Conservation (phyloP, 1,284 basidiomycete species). For the Takashimella tepidaria region DNA sequence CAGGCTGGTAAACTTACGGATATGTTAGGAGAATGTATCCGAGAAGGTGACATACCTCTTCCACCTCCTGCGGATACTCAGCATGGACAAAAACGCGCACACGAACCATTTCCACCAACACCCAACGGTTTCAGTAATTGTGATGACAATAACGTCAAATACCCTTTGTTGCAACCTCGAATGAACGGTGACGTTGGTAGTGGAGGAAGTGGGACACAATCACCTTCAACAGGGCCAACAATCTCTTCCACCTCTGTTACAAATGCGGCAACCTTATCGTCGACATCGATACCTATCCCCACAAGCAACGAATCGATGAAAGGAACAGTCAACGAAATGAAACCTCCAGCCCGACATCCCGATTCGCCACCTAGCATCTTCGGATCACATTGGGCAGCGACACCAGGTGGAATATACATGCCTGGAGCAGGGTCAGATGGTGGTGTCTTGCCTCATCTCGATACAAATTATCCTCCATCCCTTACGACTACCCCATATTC, state of each 20-base stretch:
- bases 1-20: constrained; percentile 44
- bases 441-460: not conserved
- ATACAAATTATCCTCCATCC: not conserved
- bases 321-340: too few relatives aligned
- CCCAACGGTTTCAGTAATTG: not conserved
- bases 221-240: not conserved
- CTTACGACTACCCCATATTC: not conserved
- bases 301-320: too few relatives aligned
- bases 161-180: not conserved
- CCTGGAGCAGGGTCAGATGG: not conserved
- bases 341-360: not conserved
- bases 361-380: not conserved
- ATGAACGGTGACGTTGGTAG: too few relatives aligned
- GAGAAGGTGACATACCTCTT: not conserved
- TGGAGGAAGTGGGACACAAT: not conserved
- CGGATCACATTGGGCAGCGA: not conserved
- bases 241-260: not conserved
- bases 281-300: too few relatives aligned
- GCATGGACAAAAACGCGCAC: not conserved
- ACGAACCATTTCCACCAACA: not conserved
- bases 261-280: not conserved
- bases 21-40: constrained; percentile 26
- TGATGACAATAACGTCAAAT: not conserved
- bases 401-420: not conserved
- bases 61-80: not conserved